A percentile compares a stretch with the other conserved stretches of the same genome.
These are phyloP conservation scores for Aspergillus phoenicis DNA, from an alignment of 2,329 filamentous ascomycete genomes.

Conservation along the genomic window DNA sequence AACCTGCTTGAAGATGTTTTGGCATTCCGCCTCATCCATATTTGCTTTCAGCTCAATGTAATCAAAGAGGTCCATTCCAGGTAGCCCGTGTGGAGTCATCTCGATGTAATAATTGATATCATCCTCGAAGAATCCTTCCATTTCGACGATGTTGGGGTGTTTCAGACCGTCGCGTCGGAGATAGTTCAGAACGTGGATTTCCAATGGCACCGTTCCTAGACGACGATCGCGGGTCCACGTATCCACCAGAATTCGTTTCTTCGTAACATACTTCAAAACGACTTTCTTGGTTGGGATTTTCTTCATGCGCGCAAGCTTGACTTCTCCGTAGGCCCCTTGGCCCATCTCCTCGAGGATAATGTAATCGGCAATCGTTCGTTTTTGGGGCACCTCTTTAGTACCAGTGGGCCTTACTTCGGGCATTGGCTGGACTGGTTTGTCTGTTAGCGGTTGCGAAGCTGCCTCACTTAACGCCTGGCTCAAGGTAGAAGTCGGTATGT, in stretches of 20 bases:
- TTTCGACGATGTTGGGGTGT: conserved; percentile 68
- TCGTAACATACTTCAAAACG: conserved; percentile 97
- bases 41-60: conserved; percentile 96
- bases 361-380: conserved; percentile 89
- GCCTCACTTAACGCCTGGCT: conserved; percentile 56
- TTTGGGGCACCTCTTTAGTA: conserved; percentile 50
- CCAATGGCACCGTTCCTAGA: conserved; percentile 89
- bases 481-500: conserved; percentile 50
- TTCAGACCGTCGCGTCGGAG: conserved; percentile 71
- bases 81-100: conserved; percentile 89
- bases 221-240: conserved; percentile 95
- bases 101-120: conserved; percentile 93
- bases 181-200: conserved; percentile 96
- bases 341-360: conserved; percentile 97
- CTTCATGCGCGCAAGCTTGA: conserved; percentile 90
- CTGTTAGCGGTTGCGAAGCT: conserved; percentile 48
- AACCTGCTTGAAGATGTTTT: conserved; percentile 94
- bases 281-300: conserved; percentile 74
- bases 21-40: conserved; percentile 93
- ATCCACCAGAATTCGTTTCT: conserved; percentile 92
- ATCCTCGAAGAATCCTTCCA: conserved; percentile 69
- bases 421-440: conserved; percentile 44
- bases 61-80: conserved; percentile 98
- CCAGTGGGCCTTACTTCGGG: conserved; percentile 30
- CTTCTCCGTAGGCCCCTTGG: conserved; percentile 95